phyloP scores from a whole-genome alignment of 495 filamentous ascomycete genomes.

The Lichenothelia convexa region DNA sequence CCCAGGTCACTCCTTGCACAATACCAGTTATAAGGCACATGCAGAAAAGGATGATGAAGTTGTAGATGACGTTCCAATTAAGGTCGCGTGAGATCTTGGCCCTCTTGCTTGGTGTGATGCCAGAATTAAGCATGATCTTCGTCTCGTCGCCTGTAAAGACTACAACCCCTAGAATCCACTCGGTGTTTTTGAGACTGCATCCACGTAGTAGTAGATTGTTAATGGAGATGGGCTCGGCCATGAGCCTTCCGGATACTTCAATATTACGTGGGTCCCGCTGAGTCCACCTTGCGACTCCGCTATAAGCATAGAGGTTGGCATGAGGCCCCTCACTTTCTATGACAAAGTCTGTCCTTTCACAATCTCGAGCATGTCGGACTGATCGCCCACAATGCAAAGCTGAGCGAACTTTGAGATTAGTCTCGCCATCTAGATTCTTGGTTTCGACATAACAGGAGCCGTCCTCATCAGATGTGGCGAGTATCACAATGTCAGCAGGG shows the following conservation, averaged over 20 bases:
- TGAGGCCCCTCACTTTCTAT: slow-evolving; percentile 89
- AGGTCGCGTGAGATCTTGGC: slow-evolving; percentile 77
- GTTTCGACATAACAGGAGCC: slow-evolving; percentile 97
- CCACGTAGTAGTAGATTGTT: slow-evolving; percentile 91
- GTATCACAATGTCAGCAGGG: slow-evolving; percentile 82
- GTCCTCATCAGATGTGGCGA: slow-evolving; percentile 90
- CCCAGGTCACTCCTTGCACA: slow-evolving; percentile 71
- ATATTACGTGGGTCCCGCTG: slow-evolving; percentile 48
- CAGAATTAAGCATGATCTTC: slow-evolving; percentile 99
- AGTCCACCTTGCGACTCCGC: slow-evolving; percentile 69
- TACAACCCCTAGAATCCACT: slow-evolving; percentile 93
- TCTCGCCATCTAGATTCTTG: slow-evolving; percentile 95
- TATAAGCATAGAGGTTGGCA: slow-evolving; percentile 86
- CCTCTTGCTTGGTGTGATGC: slow-evolving; percentile 90
- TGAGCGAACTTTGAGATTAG: slow-evolving; percentile 89
- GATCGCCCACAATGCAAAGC: slow-evolving; percentile 70
- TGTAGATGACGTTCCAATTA: slow-evolving; percentile 96
- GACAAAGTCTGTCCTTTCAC: slow-evolving; percentile 68
- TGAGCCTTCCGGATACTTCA: slow-evolving; percentile 41
- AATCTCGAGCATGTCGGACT: slow-evolving; percentile 79
- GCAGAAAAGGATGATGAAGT: slow-evolving; percentile 74
- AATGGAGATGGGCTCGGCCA: slow-evolving; percentile 85
- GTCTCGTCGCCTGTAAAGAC: slow-evolving; percentile 93
- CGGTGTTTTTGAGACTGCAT: slow-evolving; percentile 83
- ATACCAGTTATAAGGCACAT: slow-evolving; percentile 83